Percentiles rank a stretch among this genome's conserved stretches.
phyloP scores from a whole-genome alignment of 441 rosid genomes.

The Biscutella laevigata region DNA sequence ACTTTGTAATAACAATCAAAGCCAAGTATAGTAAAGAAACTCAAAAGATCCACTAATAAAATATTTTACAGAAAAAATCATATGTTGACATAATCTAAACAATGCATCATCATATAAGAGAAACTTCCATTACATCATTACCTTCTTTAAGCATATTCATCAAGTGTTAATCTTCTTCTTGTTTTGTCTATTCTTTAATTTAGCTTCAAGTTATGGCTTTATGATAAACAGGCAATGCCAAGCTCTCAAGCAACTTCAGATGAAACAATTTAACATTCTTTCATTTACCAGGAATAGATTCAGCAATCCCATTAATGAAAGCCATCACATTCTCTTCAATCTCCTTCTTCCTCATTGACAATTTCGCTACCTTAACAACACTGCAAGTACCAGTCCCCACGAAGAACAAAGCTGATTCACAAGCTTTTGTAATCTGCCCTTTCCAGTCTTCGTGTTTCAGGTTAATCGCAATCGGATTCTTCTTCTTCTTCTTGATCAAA shows the following conservation, averaged over 20 bases:
- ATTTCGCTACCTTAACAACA: conserved; percentile 59
- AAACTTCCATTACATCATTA: neutral
- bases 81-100: neutral
- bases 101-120: conserved; percentile 2
- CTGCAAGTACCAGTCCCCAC: conserved; percentile 69
- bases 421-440: conserved; percentile 65
- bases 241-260: conserved; percentile 66
- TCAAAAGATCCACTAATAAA: neutral
- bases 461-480: conserved; percentile 54
- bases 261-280: conserved; percentile 61
- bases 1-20: too few species aligned
- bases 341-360: conserved; percentile 49
- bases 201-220: too few species aligned
- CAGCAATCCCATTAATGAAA: conserved; percentile 50
- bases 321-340: conserved; percentile 53
- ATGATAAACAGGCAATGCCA: conserved; percentile 83
- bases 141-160: too few species aligned
- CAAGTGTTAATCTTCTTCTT: neutral
- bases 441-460: conserved; percentile 65
- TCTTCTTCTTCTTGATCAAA: conserved; percentile 74
- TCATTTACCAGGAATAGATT: conserved; percentile 68
- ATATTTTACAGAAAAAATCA: neutral
- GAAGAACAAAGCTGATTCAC: conserved; percentile 55
- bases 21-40: neutral
- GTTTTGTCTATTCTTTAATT: neutral